Percentiles rank a stretch among this genome's conserved stretches.
Conservation (phyloP, 306 rosid genomes). For the Styphnolobium japonicum region DNA sequence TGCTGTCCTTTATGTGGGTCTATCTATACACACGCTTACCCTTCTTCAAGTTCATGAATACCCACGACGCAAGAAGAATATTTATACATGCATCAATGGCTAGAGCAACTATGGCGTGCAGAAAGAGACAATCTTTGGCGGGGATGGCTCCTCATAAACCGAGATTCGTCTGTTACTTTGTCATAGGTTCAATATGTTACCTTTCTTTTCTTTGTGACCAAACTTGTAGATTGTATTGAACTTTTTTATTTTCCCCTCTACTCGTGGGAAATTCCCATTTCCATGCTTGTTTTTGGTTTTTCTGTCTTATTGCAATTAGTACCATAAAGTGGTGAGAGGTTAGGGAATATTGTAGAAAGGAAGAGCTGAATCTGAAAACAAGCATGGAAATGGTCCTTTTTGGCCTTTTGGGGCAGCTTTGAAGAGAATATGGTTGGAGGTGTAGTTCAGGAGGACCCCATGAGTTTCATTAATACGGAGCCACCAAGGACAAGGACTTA, state of each 20-base stretch:
- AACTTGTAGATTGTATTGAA: slow-evolving; percentile 7
- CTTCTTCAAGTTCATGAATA: slow-evolving; percentile 20
- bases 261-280: slow-evolving; percentile 37
- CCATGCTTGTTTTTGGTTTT: slow-evolving; percentile 62
- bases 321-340: slow-evolving; percentile 3
- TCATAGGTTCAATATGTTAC: background rate
- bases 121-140: slow-evolving; percentile 31
- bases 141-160: background rate
- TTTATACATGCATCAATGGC: slow-evolving; percentile 13
- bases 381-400: slow-evolving; percentile 68
- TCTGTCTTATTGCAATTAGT: background rate
- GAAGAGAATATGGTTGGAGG: slow-evolving; percentile 32
- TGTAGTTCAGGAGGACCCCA: slow-evolving; percentile 62
- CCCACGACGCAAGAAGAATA: background rate
- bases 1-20: slow-evolving; percentile 7
- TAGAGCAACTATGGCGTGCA: slow-evolving; percentile 17
- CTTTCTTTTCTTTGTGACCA: background rate
- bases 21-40: background rate
- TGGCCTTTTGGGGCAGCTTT: slow-evolving; percentile 20
- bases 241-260: background rate
- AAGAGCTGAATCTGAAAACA: slow-evolving; percentile 56
- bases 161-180: background rate
- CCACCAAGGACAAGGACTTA: slow-evolving; percentile 34
- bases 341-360: slow-evolving; percentile 31
- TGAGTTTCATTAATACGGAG: slow-evolving; percentile 66